Conservation (phyloP, 2,329 filamentous ascomycete genomes). For the Pyrenochaeta sp. region DNA sequence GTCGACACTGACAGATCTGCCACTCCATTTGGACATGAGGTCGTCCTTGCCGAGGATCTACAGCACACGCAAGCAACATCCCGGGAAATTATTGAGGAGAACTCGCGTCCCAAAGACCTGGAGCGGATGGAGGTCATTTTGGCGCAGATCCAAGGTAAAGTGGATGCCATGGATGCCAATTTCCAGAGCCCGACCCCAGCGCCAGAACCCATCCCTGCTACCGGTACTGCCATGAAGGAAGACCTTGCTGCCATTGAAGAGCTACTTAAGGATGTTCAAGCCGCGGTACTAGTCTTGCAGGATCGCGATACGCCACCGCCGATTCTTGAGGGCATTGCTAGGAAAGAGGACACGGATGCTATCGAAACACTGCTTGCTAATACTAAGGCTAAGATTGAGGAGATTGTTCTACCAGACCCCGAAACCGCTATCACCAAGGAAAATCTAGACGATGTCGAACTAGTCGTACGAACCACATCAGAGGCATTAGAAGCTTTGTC, state of each 20-base stretch:
- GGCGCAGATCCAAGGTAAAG: conserved; percentile 81
- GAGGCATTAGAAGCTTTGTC: conserved; percentile 74
- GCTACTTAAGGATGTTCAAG: conserved; percentile 65
- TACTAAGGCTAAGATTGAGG: conserved; percentile 87
- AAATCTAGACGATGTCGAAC: conserved; percentile 69
- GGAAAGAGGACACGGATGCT: conserved; percentile 85
- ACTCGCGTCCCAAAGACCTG: conserved; percentile 74
- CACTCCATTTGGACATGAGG: conserved; percentile 57
- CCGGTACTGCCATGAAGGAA: conserved; percentile 56
- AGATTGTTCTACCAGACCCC: conserved; percentile 71
- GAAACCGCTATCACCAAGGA: conserved; percentile 73
- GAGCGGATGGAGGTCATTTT: conserved; percentile 87
- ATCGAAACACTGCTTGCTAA: conserved; percentile 91
- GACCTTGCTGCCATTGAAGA: conserved; percentile 61
- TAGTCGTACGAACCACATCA: conserved; percentile 76
- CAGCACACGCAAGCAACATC: conserved; percentile 52
- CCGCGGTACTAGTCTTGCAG: conserved; percentile 56
- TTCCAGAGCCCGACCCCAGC: conserved; percentile 56
- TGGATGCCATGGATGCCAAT: conserved; percentile 75
- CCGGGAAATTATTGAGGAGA: conserved; percentile 37
- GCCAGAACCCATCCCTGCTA: conserved; percentile 36
- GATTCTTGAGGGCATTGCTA: conserved; percentile 63
- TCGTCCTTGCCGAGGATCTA: conserved; percentile 60
- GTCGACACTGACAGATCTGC: conserved; percentile 61
- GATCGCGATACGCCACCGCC: conserved; percentile 35